phyloP scores from a whole-genome alignment of 1,139 yeast genomes.

The Saccharomyces pastorianus region DNA sequence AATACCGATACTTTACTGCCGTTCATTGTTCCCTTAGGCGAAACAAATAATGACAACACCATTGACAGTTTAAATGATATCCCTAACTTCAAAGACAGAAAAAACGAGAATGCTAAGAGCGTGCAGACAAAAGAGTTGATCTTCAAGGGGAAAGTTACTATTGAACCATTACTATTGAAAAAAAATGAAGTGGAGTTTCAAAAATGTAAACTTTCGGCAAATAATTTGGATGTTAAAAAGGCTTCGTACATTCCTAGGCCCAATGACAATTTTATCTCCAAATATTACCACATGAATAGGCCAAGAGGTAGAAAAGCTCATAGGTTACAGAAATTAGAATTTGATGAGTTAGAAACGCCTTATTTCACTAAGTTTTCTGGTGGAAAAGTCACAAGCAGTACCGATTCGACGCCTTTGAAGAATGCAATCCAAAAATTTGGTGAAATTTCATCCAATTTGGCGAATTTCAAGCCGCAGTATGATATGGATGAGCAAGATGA shows the following conservation, averaged over 20 bases:
- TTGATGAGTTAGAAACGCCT: constrained; percentile 6
- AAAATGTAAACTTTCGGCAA: constrained; percentile 14
- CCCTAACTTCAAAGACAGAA: background rate
- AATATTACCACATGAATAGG: background rate
- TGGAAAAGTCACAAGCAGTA: background rate
- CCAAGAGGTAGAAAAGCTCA: background rate
- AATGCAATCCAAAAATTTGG: constrained; percentile 12
- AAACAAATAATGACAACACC: constrained; percentile 11
- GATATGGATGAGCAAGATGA: constrained; percentile 93
- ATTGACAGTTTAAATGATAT: background rate
- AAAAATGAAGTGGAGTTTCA: constrained; percentile 14
- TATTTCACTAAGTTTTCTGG: constrained; percentile 12
- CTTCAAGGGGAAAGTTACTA: constrained; percentile 21
- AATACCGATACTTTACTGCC: constrained; percentile 42
- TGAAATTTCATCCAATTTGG: constrained; percentile 23
- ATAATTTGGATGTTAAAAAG: constrained; percentile 8
- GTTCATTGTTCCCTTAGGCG: constrained; percentile 22
- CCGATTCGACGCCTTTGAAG: background rate
- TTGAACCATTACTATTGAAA: constrained; percentile 21
- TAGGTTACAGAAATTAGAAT: background rate
- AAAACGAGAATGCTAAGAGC: background rate
- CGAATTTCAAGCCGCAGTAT: constrained; percentile 43
- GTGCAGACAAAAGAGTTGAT: constrained; percentile 10
- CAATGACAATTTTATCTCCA: background rate
- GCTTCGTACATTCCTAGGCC: background rate